A percentile compares a stretch with the other conserved stretches of the same genome.
Conservation (phyloP, 495 filamentous ascomycete species). For the Penicillium soppii region DNA sequence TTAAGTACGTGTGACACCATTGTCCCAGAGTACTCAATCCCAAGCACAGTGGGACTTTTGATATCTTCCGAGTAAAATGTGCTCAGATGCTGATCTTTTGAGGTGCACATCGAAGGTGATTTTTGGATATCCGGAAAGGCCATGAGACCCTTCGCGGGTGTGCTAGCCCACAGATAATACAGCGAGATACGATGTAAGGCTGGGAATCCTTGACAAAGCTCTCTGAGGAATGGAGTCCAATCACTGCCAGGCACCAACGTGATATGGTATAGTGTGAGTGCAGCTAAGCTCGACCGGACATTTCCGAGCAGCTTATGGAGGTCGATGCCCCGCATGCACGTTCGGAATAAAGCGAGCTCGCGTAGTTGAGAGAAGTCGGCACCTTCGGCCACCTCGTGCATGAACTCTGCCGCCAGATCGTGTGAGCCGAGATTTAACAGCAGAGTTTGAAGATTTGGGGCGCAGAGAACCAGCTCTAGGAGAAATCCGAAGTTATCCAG, state of each 20-base stretch:
- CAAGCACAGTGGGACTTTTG: constrained; percentile 17
- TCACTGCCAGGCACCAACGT: constrained; percentile 15
- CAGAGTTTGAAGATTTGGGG: constrained; percentile 23
- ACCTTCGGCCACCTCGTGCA: constrained; percentile 26
- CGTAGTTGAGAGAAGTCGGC: constrained; percentile 17
- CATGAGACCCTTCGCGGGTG: constrained; percentile 16
- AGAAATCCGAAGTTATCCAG: constrained; percentile 30
- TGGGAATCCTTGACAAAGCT: constrained; percentile 11
- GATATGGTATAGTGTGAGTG: constrained; percentile 22
- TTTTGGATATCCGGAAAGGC: constrained; percentile 24
- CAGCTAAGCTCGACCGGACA: constrained; percentile 10
- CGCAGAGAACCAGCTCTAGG: constrained; percentile 25
- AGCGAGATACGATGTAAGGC: constrained; percentile 19
- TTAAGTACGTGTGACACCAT: constrained; percentile 20
- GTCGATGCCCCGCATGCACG: constrained; percentile 14
- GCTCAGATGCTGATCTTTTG: constrained; percentile 10
- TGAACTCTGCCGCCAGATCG: constrained; percentile 25
- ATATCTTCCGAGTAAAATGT: constrained; percentile 22
- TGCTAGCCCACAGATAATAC: constrained; percentile 24
- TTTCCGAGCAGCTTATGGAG: constrained; percentile 15
- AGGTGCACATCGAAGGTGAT: constrained; percentile 1
- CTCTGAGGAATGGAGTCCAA: constrained; percentile 17
- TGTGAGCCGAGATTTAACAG: constrained; percentile 24
- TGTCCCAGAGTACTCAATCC: constrained; percentile 25
- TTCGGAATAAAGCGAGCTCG: constrained; percentile 26